Evolutionary conservation across 73 alveolate genomes (phyloP).

Genomic region (Symbiodinium pilosum): DNA sequence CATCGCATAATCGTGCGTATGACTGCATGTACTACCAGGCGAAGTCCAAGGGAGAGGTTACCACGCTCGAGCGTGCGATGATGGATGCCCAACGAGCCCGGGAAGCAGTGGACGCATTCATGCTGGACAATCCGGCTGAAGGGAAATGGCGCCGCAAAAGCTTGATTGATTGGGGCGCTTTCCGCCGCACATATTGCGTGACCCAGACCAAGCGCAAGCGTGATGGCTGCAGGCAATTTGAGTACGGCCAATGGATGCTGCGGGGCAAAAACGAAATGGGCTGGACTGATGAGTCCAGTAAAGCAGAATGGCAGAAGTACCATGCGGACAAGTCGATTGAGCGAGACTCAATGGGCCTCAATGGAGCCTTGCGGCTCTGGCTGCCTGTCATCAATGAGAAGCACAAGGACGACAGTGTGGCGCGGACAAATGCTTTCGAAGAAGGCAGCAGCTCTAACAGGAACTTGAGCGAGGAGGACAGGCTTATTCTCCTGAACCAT

Average conservation of each 20-base stretch:
- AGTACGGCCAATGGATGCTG: conserved; percentile 1
- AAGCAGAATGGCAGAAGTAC: background rate
- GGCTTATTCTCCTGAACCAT: background rate
- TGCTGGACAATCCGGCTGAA: background rate
- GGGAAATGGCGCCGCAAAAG: conserved; percentile 12
- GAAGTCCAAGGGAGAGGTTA: background rate
- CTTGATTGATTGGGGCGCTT: background rate
- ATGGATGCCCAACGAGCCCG: background rate
- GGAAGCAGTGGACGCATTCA: background rate
- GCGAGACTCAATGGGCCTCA: background rate
- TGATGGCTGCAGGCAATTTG: background rate
- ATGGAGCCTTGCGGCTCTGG: background rate
- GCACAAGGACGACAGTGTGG: background rate
- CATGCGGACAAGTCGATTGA: background rate
- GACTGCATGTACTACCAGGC: conserved; percentile 8
- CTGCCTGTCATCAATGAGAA: background rate
- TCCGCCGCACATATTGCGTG: background rate
- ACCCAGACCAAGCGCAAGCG: background rate
- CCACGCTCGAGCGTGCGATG: background rate
- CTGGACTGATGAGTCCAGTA: background rate
- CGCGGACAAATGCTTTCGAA: background rate
- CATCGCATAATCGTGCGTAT: background rate
- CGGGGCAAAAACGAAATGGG: conserved; percentile 4
- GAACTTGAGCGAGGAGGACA: background rate
- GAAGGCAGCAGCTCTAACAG: background rate